phyloP scores from a whole-genome alignment of 1,284 basidiomycete genomes.

The Thecaphora thlaspeos region DNA sequence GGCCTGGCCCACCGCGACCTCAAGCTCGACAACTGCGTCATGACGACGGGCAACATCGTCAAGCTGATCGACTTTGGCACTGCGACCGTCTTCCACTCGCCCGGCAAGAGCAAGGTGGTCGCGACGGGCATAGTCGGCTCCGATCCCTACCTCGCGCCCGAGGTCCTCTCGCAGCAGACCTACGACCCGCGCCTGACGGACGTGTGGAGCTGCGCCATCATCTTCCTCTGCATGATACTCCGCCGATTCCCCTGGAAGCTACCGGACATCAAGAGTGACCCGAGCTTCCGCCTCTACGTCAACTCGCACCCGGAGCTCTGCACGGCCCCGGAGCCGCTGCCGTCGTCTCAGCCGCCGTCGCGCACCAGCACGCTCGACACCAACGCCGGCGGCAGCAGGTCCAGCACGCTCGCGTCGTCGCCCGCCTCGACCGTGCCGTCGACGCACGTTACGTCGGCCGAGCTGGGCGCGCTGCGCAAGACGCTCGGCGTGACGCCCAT shows the following conservation, averaged over 20 bases:
- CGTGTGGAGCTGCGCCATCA: constrained; percentile 97
- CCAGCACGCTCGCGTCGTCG: constrained; percentile 14
- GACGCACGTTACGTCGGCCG: constrained; percentile 29
- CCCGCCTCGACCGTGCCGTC: constrained; percentile 18
- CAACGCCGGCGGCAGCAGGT: constrained; percentile 17
- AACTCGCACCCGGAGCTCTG: constrained; percentile 85
- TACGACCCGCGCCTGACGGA: constrained; percentile 98
- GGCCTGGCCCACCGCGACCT: constrained; percentile 97
- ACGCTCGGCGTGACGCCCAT: constrained; percentile 16
- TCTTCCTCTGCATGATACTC: constrained; percentile 98
- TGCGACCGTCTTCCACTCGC: constrained; percentile 97
- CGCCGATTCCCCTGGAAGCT: constrained; percentile 99
- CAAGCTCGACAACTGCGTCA: constrained; percentile 99
- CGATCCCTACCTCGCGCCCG: constrained; percentile 96
- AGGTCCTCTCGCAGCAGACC: constrained; percentile 74
- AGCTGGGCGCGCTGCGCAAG: constrained; percentile 11
- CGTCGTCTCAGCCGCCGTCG: too few species aligned
- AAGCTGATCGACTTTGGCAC: constrained; percentile 99
- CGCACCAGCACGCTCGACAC: constrained; percentile 4
- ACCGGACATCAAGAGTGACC: constrained; percentile 88
- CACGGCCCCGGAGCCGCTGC: constrained; percentile 15
- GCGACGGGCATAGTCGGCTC: constrained; percentile 93
- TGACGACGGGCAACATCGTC: constrained; percentile 88
- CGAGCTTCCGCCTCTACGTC: constrained; percentile 86
- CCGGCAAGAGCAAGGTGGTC: constrained; percentile 64